Evolutionary conservation across 306 rosid species (phyloP).

Genomic region (Trifolium dubium): DNA sequence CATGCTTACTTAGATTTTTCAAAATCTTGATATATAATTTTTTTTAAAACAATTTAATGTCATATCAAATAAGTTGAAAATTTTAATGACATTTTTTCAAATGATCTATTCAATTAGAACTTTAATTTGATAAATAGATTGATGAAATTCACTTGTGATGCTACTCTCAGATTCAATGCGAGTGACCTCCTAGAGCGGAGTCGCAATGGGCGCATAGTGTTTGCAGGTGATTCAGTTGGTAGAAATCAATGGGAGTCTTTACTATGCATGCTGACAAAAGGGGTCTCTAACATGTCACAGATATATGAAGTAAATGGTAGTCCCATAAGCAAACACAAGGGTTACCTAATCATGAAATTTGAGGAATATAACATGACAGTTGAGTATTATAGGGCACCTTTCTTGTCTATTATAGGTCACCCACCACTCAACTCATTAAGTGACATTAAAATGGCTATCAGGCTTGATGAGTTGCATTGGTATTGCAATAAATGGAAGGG

Average conservation of each 20-base stretch:
- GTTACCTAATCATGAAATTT: constrained; percentile 67
- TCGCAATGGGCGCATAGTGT: constrained; percentile 80
- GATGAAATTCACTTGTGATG: not conserved
- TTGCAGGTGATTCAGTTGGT: constrained; percentile 87
- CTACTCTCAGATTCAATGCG: constrained; percentile 70
- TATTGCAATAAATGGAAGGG: constrained; percentile 64
- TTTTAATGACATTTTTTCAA: too few relatives aligned
- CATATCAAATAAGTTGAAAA: too few relatives aligned
- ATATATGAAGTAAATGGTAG: constrained; percentile 78
- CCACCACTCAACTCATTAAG: constrained; percentile 61
- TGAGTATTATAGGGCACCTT: constrained; percentile 85
- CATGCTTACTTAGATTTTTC: too few relatives aligned
- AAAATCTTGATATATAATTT: too few relatives aligned
- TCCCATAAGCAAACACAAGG: constrained; percentile 86
- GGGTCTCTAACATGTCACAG: constrained; percentile 60
- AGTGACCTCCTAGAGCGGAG: constrained; percentile 73
- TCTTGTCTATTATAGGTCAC: constrained; percentile 58
- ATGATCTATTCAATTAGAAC: too few relatives aligned
- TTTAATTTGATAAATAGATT: too few relatives aligned
- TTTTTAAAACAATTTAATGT: too few relatives aligned
- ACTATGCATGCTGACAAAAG: constrained; percentile 77
- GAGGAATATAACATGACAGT: constrained; percentile 73
- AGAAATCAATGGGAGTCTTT: constrained; percentile 96
- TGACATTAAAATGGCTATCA: constrained; percentile 43
- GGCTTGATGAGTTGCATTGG: constrained; percentile 75